These are phyloP conservation scores for Porphyrellus cyaneotinctus DNA, from an alignment of 768 basidiomycete species.

Conservation along the genomic window DNA sequence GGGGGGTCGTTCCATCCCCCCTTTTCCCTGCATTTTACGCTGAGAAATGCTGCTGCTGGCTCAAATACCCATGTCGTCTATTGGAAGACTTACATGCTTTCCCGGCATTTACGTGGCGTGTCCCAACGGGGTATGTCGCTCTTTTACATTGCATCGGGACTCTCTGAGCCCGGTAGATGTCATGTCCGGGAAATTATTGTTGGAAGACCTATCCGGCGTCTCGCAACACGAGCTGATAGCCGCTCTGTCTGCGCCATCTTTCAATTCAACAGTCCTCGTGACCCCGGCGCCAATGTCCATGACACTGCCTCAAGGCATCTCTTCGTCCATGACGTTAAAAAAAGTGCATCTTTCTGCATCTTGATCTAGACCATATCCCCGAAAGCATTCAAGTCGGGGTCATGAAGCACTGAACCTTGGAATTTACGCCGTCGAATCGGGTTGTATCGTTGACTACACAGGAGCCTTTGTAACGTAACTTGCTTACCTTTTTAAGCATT, in stretches of 20 bases:
- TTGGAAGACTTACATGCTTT: no score
- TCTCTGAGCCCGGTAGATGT: neutral
- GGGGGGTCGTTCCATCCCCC: no score
- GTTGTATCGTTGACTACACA: constrained; percentile 4
- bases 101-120: no score
- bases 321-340: constrained; percentile 9
- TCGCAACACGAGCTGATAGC: constrained; percentile 14
- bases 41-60: no score
- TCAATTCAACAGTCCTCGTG: constrained; percentile 25
- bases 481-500: neutral
- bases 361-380: constrained; percentile 36
- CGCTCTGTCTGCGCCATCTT: constrained; percentile 13
- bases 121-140: no score
- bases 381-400: constrained; percentile 31
- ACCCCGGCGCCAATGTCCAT: constrained; percentile 17
- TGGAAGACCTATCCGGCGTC: constrained; percentile 20
- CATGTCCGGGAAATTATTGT: constrained; percentile 12
- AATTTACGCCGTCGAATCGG: constrained; percentile 24
- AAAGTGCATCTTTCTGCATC: constrained; percentile 16
- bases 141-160: no score
- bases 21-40: no score
- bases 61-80: no score
- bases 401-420: constrained; percentile 32
- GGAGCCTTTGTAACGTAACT: constrained; percentile 1
- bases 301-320: constrained; percentile 14